Conservation (phyloP, 306 rosid genomes). For the Sophora flavescens region DNA sequence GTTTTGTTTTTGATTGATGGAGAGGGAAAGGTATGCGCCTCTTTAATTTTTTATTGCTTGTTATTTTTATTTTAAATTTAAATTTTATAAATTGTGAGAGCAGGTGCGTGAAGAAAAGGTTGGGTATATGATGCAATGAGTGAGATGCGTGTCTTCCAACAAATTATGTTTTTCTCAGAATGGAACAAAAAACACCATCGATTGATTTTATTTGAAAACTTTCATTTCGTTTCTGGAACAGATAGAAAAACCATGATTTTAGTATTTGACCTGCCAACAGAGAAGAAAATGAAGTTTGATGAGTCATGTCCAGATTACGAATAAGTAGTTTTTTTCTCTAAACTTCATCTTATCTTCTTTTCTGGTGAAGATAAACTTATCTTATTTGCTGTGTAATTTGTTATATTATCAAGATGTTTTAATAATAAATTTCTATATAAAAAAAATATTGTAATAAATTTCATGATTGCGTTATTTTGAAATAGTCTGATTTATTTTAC, state of each 20-base stretch:
- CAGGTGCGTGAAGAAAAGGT: slow-evolving; percentile 44
- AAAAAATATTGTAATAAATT: too few species aligned
- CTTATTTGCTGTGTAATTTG: neutral
- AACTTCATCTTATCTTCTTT: neutral
- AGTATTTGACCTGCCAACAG: slow-evolving; percentile 40
- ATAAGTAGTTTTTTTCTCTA: neutral
- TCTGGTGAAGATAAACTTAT: neutral
- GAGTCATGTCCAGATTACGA: slow-evolving; percentile 24
- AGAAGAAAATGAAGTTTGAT: slow-evolving; percentile 35
- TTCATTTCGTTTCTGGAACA: slow-evolving; percentile 30
- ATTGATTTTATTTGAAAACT: neutral
- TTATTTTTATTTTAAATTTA: neutral
- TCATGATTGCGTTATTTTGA: neutral
- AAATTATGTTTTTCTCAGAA: slow-evolving; percentile 9
- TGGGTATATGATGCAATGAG: neutral
- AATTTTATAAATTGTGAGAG: neutral
- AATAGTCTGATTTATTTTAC: neutral
- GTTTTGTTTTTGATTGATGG: slow-evolving; percentile 45
- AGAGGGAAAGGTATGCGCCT: slow-evolving; percentile 39
- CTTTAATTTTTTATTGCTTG: neutral
- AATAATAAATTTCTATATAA: too few species aligned
- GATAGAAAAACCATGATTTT: slow-evolving; percentile 41
- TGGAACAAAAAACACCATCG: slow-evolving; percentile 19
- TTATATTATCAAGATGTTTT: neutral
- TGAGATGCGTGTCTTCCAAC: slow-evolving; percentile 16